Percentiles rank a stretch among this genome's conserved stretches.
Evolutionary conservation across 257 asterid species (phyloP).

Genomic region (Paraleonurus japonicus): DNA sequence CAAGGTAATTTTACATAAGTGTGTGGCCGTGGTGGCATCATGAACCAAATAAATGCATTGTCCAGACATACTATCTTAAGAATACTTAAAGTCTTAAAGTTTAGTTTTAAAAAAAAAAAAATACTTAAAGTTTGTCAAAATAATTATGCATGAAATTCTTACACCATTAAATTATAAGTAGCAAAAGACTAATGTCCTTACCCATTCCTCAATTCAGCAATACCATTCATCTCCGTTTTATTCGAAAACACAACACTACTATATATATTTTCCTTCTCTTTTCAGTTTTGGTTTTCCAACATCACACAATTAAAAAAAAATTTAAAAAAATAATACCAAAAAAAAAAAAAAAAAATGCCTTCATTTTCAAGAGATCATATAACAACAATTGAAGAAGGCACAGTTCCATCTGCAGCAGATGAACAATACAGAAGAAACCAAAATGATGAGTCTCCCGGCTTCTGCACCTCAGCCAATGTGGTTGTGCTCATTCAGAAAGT

Average conservation of each 20-base stretch:
- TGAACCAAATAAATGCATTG: too few relatives aligned
- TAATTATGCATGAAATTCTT: too few relatives aligned
- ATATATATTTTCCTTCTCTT: conserved; percentile 4
- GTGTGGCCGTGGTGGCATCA: too few relatives aligned
- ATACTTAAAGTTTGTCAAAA: too few relatives aligned
- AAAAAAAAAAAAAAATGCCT: conserved; percentile 34
- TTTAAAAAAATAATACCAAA: not conserved
- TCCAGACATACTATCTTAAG: too few relatives aligned
- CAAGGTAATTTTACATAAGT: too few relatives aligned
- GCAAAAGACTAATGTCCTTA: conserved; percentile 29
- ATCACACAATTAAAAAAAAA: not conserved
- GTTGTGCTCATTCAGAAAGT: conserved; percentile 54
- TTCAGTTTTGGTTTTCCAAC: not conserved
- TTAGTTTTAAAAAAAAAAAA: too few relatives aligned
- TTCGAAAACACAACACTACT: conserved; percentile 21
- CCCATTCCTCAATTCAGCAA: conserved; percentile 39
- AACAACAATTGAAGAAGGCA: conserved; percentile 38
- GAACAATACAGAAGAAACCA: conserved; percentile 14
- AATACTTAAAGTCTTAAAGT: too few relatives aligned
- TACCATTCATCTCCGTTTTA: conserved; percentile 40
- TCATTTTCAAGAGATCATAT: conserved; percentile 24
- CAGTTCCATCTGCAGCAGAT: not conserved
- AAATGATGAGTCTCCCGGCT: conserved; percentile 23
- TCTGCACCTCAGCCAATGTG: conserved; percentile 44
- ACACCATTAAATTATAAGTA: conserved; percentile 20